Base-by-base conservation (phyloP, 2,329 filamentous ascomycete genomes). In the Neurospora crassa region DNA sequence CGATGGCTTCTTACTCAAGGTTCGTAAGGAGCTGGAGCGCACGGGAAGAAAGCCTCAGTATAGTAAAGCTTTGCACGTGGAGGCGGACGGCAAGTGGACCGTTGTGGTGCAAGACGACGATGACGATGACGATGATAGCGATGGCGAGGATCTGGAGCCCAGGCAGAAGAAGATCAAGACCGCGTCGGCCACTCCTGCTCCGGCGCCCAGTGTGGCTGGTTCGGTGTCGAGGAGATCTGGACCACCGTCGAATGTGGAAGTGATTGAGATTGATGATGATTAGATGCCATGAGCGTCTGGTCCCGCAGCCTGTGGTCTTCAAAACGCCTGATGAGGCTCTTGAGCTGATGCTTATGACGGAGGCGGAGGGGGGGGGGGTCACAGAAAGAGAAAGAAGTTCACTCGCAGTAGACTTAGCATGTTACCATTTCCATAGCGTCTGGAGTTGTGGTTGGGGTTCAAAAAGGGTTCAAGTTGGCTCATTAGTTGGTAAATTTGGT, bases 1-100 rank as follows among this genome's bases (percentile, higher is more conserved):
- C 6, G 94, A 98, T 77, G 87, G 87, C 1, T 97, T 94, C 78
- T 83, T 97, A 67, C 78, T 84, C 14, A 81, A 86, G 0, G 88
- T 97, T 0, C 85, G 89, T 16, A 76, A 80, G 1, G 79, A 85
- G 67, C 82, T 96, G 12, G 82, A 83, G 59, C 79, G 83, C 4
- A 82, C 84, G 29, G 53, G 53, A 14, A 63, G 16, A 37, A 63
- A 63, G 53, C 53, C 29, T 11, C 53, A 63, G 53, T 10, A 63
- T 37, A 63, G 53, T 63, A 88, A 88, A 74, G 85, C 88, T 0
- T 91, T 95, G 70, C 79, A 87, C 5, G 86, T 94, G 1, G 82
- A 86, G 20, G 81, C 84, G 1, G 87, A 92, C 78, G 91, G 92
- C 0, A 83, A 79, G 1, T 96, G 92, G 92, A 83, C 82, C 68